Base-by-base conservation (phyloP, 257 asterid genomes). In the Solanum bulbocastanum region DNA sequence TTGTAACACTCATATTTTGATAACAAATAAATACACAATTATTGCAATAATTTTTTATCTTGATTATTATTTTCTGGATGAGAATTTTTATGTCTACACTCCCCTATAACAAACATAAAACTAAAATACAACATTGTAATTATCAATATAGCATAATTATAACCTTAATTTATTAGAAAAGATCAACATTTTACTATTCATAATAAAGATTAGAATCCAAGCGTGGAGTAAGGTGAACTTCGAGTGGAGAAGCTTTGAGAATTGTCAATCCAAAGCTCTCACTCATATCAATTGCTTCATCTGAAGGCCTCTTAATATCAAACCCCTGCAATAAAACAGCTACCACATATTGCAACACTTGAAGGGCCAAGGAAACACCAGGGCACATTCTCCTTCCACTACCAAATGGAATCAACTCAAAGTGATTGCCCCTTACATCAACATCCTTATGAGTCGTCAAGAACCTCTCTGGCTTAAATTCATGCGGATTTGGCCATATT, bases 321-420 rank as follows among this genome's bases (percentile, higher is more conserved):
- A 94, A 94, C 1, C 88, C 89, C 13, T 92, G 94, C 25, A 92
- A 16, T 12, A 92, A 23, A 49, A 87, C 60, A 0, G 91, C 94
- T 22, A 94, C 85, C 15, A 79, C 87, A 27, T 88, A 76, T 6
- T 85, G 86, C 3, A 86, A 5, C 25, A 86, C 73, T 11, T 88
- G 90, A 7, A 91, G 86, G 42, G 88, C 91, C 8, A 93, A 69
- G 8, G 72, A 32, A 36, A 86, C 14, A 1, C 91, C 93, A 0
- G 95, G 95, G 60, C 95, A 92, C 30, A 86, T 71, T 87, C 95
- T 93, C n/a, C 94, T 88, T 5, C 95, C 95, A 0, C 88, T 91
- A 1, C 96, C 91, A 85, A 94, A 94, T 5, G 95, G 93, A 5
- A 94, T 83, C 83, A 92, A 82, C 56, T 92, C 93, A 85, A 91